A percentile compares a stretch with the other conserved stretches of the same genome.
These are phyloP conservation scores for Moesziomyces parantarcticus DNA, from an alignment of 1,284 basidiomycete genomes.

Conservation along the genomic window DNA sequence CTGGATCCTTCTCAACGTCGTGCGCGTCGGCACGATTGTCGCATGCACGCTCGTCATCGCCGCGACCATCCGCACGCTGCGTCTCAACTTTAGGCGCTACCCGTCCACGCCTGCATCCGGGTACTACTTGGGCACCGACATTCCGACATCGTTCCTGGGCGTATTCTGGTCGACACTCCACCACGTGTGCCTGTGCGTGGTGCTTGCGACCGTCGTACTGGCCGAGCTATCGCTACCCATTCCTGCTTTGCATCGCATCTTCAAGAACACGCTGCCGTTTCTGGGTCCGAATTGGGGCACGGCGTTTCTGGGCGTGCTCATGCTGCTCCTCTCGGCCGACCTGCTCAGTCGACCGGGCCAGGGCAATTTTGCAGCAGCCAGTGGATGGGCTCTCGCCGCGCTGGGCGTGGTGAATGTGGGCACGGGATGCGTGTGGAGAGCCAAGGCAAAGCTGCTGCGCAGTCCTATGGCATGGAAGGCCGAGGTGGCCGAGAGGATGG, in stretches of 20 bases:
- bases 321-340: slow-evolving; percentile 39
- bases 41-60: slow-evolving; percentile 32
- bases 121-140: slow-evolving; percentile 48
- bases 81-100: slow-evolving; percentile 28
- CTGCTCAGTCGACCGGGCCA: slow-evolving; percentile 13
- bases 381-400: slow-evolving; percentile 31
- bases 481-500: slow-evolving; percentile 33
- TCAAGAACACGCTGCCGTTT: slow-evolving; percentile 48
- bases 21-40: slow-evolving; percentile 44
- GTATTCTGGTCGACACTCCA: slow-evolving; percentile 56
- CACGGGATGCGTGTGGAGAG: slow-evolving; percentile 29
- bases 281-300: slow-evolving; percentile 52
- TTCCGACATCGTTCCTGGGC: slow-evolving; percentile 52
- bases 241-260: slow-evolving; percentile 31
- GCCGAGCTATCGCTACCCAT: slow-evolving; percentile 46
- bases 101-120: not conserved
- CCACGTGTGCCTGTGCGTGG: slow-evolving; percentile 23
- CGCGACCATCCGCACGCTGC: slow-evolving; percentile 25
- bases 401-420: slow-evolving; percentile 29
- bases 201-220: slow-evolving; percentile 36
- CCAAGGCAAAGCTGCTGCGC: slow-evolving; percentile 32
- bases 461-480: slow-evolving; percentile 30
- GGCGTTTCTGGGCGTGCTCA: slow-evolving; percentile 40
- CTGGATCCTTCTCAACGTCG: slow-evolving; percentile 39
- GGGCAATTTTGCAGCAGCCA: slow-evolving; percentile 20